Evolutionary conservation across 2,329 filamentous ascomycete species (phyloP).

Genomic region (Aureobasidium sp.): DNA sequence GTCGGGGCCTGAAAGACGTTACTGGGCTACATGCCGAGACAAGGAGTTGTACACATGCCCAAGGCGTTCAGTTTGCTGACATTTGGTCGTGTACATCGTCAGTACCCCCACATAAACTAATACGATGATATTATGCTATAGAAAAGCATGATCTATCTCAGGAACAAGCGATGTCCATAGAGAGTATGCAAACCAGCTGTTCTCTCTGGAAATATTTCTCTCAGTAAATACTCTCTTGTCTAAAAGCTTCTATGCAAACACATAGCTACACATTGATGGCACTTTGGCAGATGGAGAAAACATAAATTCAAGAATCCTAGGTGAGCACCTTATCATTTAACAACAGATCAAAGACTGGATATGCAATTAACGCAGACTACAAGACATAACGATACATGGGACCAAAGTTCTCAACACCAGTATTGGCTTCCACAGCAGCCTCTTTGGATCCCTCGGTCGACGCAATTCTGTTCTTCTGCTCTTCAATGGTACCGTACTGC

Average conservation of each 20-base stretch:
- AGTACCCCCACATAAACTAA: background rate
- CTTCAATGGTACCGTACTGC: slow-evolving; percentile 33
- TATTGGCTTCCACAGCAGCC: slow-evolving; percentile 7
- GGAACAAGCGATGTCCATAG: no score
- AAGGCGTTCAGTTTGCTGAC: background rate
- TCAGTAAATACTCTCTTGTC: no score
- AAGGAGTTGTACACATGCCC: background rate
- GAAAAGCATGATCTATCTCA: no score
- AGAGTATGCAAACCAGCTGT: no score
- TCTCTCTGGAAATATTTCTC: no score
- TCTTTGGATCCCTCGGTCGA: slow-evolving; percentile 14
- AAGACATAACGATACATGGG: slow-evolving; percentile 24
- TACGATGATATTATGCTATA: no score
- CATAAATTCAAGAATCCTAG: background rate
- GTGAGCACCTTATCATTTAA: background rate
- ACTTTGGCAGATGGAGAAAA: background rate
- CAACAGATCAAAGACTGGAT: background rate
- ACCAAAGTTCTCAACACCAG: slow-evolving; percentile 26
- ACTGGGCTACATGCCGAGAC: background rate
- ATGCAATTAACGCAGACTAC: background rate
- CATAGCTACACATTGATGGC: background rate
- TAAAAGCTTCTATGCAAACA: background rate
- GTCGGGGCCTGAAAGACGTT: background rate
- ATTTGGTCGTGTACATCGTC: background rate
- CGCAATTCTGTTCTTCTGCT: slow-evolving; percentile 18